phyloP scores from a whole-genome alignment of 176 grass and related monocot species.

The Ananas comosus region DNA sequence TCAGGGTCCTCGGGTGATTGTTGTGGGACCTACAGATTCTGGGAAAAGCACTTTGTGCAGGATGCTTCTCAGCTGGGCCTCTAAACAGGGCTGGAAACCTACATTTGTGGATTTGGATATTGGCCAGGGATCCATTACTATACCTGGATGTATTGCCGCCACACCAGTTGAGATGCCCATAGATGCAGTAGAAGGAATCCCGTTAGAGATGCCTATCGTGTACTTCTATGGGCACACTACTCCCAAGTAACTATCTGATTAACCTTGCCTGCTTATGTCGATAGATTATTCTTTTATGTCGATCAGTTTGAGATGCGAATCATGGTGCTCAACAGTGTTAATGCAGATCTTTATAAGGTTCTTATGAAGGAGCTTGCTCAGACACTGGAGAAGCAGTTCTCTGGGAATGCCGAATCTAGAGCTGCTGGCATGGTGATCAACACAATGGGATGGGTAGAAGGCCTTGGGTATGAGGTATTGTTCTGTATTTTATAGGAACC shows the following conservation, averaged over 20 bases:
- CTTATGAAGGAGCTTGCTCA: slow-evolving; percentile 85
- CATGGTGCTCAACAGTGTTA: slow-evolving; percentile 47
- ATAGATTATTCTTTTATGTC: background rate
- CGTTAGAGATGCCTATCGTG: slow-evolving; percentile 89
- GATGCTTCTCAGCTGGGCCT: slow-evolving; percentile 90
- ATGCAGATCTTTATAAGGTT: slow-evolving; percentile 83
- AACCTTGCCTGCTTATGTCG: background rate
- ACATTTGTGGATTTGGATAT: slow-evolving; percentile 93
- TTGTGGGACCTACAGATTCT: slow-evolving; percentile 82
- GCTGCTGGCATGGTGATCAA: slow-evolving; percentile 94
- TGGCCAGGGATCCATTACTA: slow-evolving; percentile 82
- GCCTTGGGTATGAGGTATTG: slow-evolving; percentile 79
- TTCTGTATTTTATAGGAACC: background rate
- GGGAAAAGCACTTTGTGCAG: slow-evolving; percentile 85
- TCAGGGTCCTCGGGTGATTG: slow-evolving; percentile 86
- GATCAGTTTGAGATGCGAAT: slow-evolving; percentile 8
- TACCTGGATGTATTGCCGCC: slow-evolving; percentile 81
- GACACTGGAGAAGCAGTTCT: slow-evolving; percentile 80
- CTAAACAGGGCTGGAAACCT: slow-evolving; percentile 78
- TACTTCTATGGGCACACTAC: slow-evolving; percentile 80
- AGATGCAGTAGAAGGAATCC: slow-evolving; percentile 84
- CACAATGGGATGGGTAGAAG: slow-evolving; percentile 99
- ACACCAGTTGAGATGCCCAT: slow-evolving; percentile 93
- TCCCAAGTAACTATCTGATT: slow-evolving; percentile 41
- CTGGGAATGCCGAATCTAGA: slow-evolving; percentile 86